Evolutionary conservation across 441 rosid species (phyloP).

Genomic region (Rhodomyrtus psidioides): DNA sequence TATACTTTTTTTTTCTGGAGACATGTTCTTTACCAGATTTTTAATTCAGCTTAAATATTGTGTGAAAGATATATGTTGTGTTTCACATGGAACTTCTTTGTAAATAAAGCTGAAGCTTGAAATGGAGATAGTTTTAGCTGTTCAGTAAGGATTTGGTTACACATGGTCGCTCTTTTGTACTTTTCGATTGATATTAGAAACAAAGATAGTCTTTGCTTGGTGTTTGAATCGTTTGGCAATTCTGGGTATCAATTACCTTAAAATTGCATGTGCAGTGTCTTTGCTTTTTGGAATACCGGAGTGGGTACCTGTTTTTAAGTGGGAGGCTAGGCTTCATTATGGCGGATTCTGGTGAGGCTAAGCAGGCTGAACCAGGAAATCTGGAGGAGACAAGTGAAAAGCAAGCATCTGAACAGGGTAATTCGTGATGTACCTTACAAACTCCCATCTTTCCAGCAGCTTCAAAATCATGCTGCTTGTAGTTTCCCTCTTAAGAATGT

Average conservation of each 20-base stretch:
- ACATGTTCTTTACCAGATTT: neutral
- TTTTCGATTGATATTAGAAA: neutral
- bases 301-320: neutral
- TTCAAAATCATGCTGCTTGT: neutral
- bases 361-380: neutral
- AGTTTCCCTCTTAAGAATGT: neutral
- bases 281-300: neutral
- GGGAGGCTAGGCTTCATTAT: neutral
- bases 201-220: neutral
- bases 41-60: neutral
- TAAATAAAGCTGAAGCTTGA: neutral
- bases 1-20: neutral
- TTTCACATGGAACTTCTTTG: no score
- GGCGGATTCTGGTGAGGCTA: neutral
- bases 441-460: neutral
- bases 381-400: neutral
- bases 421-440: neutral
- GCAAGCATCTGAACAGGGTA: neutral
- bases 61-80: neutral
- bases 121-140: neutral
- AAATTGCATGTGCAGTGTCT: neutral
- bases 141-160: neutral
- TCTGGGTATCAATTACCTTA: neutral
- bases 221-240: neutral
- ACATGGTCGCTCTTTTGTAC: neutral